These are phyloP conservation scores for Anthracocystis panici-leucophaei DNA, from an alignment of 1,284 basidiomycete species.

Conservation along the genomic window DNA sequence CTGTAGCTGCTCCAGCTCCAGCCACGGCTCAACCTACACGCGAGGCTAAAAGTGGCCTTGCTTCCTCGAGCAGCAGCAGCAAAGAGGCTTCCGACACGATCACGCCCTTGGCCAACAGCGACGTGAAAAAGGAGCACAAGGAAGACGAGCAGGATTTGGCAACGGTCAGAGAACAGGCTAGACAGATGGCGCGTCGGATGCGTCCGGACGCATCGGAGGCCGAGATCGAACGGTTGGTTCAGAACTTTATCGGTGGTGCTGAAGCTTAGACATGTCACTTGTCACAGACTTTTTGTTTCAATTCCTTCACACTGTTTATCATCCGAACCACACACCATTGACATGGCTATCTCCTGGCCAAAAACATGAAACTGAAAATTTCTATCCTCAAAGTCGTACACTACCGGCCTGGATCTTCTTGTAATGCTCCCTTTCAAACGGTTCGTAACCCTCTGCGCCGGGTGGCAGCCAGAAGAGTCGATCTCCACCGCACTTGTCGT, in stretches of 20 bases:
- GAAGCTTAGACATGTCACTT: too few species aligned
- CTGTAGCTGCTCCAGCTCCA: conserved; percentile 3
- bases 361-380: too few species aligned
- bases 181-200: conserved; percentile 51
- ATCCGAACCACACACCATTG: too few species aligned
- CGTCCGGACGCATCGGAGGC: conserved; percentile 50
- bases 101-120: not conserved
- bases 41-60: not conserved
- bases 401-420: conserved; percentile 54
- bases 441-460: conserved; percentile 48
- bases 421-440: conserved; percentile 54
- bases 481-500: conserved; percentile 54
- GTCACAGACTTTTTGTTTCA: too few species aligned
- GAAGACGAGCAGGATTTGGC: conserved; percentile 21
- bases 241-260: conserved; percentile 38
- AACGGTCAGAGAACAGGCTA: conserved; percentile 34
- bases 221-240: conserved; percentile 52
- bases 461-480: conserved; percentile 63
- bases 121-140: conserved; percentile 26
- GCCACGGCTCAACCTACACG: not conserved
- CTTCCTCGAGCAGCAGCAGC: not conserved
- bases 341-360: too few species aligned
- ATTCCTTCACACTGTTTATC: too few species aligned
- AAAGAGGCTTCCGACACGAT: not conserved
- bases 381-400: conserved; percentile 47